Base-by-base conservation (phyloP, 1,139 yeast species). In the Casaregolazyma lundiana region DNA sequence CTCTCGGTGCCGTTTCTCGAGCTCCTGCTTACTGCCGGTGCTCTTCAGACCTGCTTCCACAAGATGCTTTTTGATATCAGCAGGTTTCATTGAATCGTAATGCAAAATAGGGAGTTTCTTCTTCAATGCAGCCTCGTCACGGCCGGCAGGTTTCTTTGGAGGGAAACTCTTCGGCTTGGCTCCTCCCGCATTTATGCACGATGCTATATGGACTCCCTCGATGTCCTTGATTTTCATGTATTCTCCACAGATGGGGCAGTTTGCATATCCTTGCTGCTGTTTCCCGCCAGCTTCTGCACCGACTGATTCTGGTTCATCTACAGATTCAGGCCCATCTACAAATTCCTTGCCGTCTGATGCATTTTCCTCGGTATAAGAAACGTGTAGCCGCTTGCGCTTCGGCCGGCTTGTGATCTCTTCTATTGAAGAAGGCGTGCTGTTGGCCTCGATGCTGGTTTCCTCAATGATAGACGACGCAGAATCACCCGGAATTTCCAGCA, bases 1-100 rank as follows among this genome's bases (percentile, higher is more conserved):
- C 53, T 90, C 95, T 50, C 80, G 80, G 61, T 84, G 85, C 40
- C 97, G 69, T 26, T 76, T 67, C 51, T 86, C 90, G 55, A 89
- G 60, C 54, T 78, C 84, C 20, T 68, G 67, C 52, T 87, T 69
- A 2, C 81, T 67, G 0, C 97, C 97, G 3, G 62, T 61, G 0
- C 78, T 71, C 0, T 90, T 77, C 5, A 90, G 62, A 17, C 78
- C 77, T 26, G 78, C 62, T 4, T 74, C 70, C 0, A 72, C 46
- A 16, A 90, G 66, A 57, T 80, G 80, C 41, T 78, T 80, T 55
- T 82, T 81, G 15, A 89, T 64, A 56, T 80, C 81, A 1, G 79
- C 65, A 1, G 81, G 78, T 5, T 81, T 70, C 48, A 86, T 26
- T 2, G 43, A 19, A 5, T 41, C 30, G 20, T 48, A 46, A 11